phyloP scores from a whole-genome alignment of 2,329 filamentous ascomycete genomes.

The Cadophora malorum region DNA sequence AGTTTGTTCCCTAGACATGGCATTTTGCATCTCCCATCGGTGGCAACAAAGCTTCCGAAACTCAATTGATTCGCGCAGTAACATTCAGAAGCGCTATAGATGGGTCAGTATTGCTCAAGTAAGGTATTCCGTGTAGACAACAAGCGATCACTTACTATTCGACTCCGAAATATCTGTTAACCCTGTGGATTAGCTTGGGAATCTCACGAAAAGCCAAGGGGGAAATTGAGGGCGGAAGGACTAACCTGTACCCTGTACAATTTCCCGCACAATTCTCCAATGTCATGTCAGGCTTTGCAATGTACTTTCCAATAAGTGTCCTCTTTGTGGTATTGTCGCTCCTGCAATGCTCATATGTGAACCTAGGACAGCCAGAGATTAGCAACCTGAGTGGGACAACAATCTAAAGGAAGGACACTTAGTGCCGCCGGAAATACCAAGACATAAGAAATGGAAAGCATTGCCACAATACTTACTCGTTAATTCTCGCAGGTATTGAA shows the following conservation, averaged over 20 bases:
- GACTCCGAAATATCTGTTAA: conserved; percentile 44
- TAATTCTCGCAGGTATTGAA: conserved; percentile 10
- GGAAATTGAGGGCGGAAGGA: background rate
- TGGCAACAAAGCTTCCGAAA: conserved; percentile 20
- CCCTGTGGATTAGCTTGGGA: background rate
- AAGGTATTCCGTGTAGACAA: background rate
- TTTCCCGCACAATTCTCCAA: conserved; percentile 43
- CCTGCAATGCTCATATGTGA: conserved; percentile 44
- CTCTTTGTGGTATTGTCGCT: conserved; percentile 37
- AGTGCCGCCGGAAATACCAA: too few relatives aligned
- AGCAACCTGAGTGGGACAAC: background rate
- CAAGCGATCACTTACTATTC: conserved; percentile 41
- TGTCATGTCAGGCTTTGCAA: conserved; percentile 40
- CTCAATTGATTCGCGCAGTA: conserved; percentile 42
- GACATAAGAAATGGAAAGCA: too few relatives aligned
- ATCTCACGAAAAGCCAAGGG: background rate
- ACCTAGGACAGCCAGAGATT: conserved; percentile 13
- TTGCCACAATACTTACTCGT: conserved; percentile 6
- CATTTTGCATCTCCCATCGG: conserved; percentile 29
- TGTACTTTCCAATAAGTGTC: conserved; percentile 27
- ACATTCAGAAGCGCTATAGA: conserved; percentile 36
- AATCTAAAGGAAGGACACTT: background rate
- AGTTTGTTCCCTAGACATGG: conserved; percentile 32
- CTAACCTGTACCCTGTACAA: conserved; percentile 38
- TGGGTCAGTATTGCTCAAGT: background rate